Evolutionary conservation across 192 early-diverging fungal species (phyloP).

Genomic region (Cladochytrium replicatum): DNA sequence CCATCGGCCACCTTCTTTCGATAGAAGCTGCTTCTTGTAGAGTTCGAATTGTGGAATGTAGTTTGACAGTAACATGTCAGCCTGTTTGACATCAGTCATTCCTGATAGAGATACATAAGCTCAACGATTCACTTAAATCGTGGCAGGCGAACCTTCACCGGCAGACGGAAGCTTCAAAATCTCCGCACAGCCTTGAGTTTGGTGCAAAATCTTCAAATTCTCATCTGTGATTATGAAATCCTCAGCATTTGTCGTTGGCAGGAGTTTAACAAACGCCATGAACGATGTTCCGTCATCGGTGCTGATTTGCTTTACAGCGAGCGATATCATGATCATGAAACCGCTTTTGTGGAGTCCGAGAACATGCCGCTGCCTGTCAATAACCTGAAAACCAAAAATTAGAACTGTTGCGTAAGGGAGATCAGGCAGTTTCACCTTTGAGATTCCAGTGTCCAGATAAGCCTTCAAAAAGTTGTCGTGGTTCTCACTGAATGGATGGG

Average conservation of each 20-base stretch:
- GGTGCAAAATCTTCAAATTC: slow-evolving; percentile 16
- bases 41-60: no score
- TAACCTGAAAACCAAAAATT: slow-evolving; percentile 15
- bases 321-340: slow-evolving; percentile 17
- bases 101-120: no score
- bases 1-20: no score
- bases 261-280: slow-evolving; percentile 18
- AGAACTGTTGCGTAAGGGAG: neutral
- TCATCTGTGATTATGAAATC: slow-evolving; percentile 23
- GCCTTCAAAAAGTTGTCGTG: slow-evolving; percentile 26
- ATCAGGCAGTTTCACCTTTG: slow-evolving; percentile 18
- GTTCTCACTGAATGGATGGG: slow-evolving; percentile 31
- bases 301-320: slow-evolving; percentile 31
- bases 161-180: no score
- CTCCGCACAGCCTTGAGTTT: slow-evolving; percentile 3
- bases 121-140: no score
- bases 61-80: no score
- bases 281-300: slow-evolving; percentile 16
- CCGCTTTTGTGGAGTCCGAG: slow-evolving; percentile 23
- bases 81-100: no score
- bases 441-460: slow-evolving; percentile 36
- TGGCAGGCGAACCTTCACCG: no score
- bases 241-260: neutral
- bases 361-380: slow-evolving; percentile 31
- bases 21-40: no score